Evolutionary conservation across 306 rosid species (phyloP), one percentile per base, ranked within the genome.

Genomic region (Cicer arietinum): DNA sequence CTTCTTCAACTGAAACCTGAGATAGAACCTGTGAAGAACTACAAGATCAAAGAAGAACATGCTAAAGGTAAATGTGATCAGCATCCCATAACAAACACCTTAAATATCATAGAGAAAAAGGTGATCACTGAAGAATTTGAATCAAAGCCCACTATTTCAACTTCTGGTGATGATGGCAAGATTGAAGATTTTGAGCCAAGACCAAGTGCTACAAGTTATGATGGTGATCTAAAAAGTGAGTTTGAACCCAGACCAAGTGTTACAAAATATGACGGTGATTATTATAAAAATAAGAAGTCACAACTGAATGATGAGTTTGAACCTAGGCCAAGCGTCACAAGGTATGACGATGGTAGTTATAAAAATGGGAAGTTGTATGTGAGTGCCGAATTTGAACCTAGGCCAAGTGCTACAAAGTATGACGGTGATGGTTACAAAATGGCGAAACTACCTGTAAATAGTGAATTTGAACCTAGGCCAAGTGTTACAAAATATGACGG

Each of bases 341-440:
- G 22, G 0, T 76, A 80, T 0, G 39, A 18, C n/a, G 51, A 8
- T 25, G 9, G 25, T 20, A 7, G 16, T 57, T 57, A 69, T 0
- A 9, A 39, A 0, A 10, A 14, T 1, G 10, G 8, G 5, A 30
- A 47, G 3, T 1, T 41, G 12, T 7, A 0, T 0, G 6, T 18
- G 73, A 86, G 10, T 0, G 0, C 2, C 5, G 67, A 71, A 6
- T 73, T 80, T 22, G 77, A 77, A 2, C 82, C 80, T 0, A 56
- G 73, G 4, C 80, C 78, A 0, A 73, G 69, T 7, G 3, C 2
- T 3, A 2, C 79, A 0, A 7, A 17, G 1, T 70, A 65, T 18
- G 37, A 48, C 0, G 66, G 17, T 11, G 37, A 11, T 11, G 40
- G 17, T n/a, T 14, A 59, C 30, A 12, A 11, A 0, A 25, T 1